Evolutionary conservation across 2,329 filamentous ascomycete genomes (phyloP).

Genomic region (Aspergillus fructus): DNA sequence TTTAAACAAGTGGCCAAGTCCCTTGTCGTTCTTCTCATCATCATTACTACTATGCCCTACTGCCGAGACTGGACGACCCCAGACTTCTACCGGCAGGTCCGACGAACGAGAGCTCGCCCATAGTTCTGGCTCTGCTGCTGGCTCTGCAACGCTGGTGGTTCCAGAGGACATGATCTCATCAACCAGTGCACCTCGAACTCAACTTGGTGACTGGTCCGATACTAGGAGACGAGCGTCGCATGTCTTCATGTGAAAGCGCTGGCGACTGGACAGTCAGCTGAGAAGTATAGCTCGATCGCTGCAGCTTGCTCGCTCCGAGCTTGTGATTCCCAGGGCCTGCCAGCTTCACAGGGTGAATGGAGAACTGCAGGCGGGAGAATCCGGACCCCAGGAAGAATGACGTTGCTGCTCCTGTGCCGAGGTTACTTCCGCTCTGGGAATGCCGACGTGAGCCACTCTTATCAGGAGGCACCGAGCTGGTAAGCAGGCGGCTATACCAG

Average conservation of each 20-base stretch:
- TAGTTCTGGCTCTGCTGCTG: background rate
- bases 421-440: slow-evolving; percentile 9
- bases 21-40: background rate
- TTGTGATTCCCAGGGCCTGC: slow-evolving; percentile 1
- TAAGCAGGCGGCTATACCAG: background rate
- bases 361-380: slow-evolving; percentile 5
- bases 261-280: background rate
- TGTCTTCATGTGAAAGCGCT: slow-evolving; percentile 1
- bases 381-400: slow-evolving; percentile 14
- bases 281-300: background rate
- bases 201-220: background rate
- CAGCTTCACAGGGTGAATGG: background rate
- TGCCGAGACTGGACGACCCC: background rate
- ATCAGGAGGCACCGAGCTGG: background rate
- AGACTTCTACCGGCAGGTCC: background rate
- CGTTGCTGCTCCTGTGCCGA: slow-evolving; percentile 12
- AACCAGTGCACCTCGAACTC: slow-evolving; percentile 6
- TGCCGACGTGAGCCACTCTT: slow-evolving; percentile 5
- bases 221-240: background rate
- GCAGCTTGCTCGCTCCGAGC: slow-evolving; percentile 1
- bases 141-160: background rate
- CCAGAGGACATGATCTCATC: slow-evolving; percentile 11
- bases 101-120: background rate
- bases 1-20: background rate
- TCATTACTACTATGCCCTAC: background rate